phyloP scores from a whole-genome alignment of 2,329 filamentous ascomycete genomes.

The Onygena corvina region DNA sequence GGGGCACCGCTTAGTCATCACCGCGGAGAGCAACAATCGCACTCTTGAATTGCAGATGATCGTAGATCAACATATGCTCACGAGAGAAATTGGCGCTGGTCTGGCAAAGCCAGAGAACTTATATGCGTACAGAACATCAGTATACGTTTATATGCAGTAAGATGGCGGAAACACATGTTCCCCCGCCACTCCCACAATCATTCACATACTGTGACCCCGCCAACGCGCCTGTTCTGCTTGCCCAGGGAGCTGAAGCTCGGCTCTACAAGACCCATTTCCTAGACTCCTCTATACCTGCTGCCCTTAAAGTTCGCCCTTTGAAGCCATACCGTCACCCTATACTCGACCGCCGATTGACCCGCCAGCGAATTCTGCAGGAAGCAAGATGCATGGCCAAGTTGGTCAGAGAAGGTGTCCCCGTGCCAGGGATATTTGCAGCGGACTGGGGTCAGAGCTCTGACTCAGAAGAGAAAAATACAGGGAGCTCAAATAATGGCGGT shows the following conservation, averaged over 20 bases:
- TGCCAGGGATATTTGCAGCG: constrained; percentile 66
- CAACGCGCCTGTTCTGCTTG: constrained; percentile 56
- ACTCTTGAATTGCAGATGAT: too few relatives aligned
- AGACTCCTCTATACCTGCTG: constrained; percentile 52
- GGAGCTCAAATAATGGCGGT: constrained; percentile 49
- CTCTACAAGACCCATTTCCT: constrained; percentile 82
- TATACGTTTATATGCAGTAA: constrained; percentile 9
- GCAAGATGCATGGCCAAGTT: constrained; percentile 73
- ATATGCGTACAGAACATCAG: too few relatives aligned
- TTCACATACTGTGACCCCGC: constrained; percentile 49
- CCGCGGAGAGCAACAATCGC: too few relatives aligned
- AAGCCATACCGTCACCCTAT: constrained; percentile 87
- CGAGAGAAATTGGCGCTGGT: too few relatives aligned
- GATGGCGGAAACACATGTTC: constrained; percentile 22
- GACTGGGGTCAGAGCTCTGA: constrained; percentile 42
- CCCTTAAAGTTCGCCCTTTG: constrained; percentile 79
- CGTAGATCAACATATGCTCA: too few relatives aligned
- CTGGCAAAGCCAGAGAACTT: background rate
- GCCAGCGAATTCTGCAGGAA: constrained; percentile 76
- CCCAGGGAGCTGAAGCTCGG: constrained; percentile 90
- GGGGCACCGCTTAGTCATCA: too few relatives aligned
- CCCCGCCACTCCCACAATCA: constrained; percentile 46
- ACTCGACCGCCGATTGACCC: constrained; percentile 77
- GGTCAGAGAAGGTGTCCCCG: constrained; percentile 62
- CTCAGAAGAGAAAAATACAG: constrained; percentile 40